Evolutionary conservation across 805 yeast species (phyloP).

Genomic region (Geotrichum ghanense): DNA sequence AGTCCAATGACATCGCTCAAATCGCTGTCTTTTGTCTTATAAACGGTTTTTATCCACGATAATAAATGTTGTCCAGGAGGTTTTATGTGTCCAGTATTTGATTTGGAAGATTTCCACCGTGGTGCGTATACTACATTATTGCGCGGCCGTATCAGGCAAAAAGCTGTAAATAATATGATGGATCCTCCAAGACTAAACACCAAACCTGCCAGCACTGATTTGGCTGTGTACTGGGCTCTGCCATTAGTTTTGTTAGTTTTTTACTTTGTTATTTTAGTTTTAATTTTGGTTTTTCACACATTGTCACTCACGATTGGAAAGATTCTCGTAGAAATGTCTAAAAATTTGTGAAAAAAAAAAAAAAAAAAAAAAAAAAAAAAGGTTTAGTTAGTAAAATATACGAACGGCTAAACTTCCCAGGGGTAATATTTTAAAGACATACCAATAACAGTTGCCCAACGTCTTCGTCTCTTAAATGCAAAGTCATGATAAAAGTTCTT

Average conservation of each 20-base stretch:
- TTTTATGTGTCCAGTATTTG: background rate
- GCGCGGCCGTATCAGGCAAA: slow-evolving; percentile 24
- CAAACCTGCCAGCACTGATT: slow-evolving; percentile 28
- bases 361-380: too few relatives aligned
- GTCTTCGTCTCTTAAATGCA: background rate
- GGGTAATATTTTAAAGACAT: too few relatives aligned
- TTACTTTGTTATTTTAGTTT: too few relatives aligned
- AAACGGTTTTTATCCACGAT: slow-evolving; percentile 18
- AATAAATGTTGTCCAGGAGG: slow-evolving; percentile 14
- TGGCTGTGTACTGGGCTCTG: slow-evolving; percentile 9
- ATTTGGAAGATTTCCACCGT: slow-evolving; percentile 8
- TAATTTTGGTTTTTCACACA: too few relatives aligned
- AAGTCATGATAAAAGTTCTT: background rate
- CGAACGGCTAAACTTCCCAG: background rate
- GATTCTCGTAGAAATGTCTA: background rate
- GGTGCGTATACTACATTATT: slow-evolving; percentile 25
- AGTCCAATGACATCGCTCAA: slow-evolving; percentile 23
- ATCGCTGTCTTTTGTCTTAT: slow-evolving; percentile 15
- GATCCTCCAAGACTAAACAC: slow-evolving; percentile 26
- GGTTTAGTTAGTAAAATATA: background rate
- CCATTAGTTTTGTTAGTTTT: background rate
- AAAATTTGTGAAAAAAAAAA: too few relatives aligned
- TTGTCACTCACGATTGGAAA: slow-evolving; percentile 2
- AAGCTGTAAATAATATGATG: slow-evolving; percentile 14
- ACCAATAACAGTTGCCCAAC: slow-evolving; percentile 1